Base-by-base conservation (phyloP, 1,284 basidiomycete genomes). In the Athelia psychrophila region DNA sequence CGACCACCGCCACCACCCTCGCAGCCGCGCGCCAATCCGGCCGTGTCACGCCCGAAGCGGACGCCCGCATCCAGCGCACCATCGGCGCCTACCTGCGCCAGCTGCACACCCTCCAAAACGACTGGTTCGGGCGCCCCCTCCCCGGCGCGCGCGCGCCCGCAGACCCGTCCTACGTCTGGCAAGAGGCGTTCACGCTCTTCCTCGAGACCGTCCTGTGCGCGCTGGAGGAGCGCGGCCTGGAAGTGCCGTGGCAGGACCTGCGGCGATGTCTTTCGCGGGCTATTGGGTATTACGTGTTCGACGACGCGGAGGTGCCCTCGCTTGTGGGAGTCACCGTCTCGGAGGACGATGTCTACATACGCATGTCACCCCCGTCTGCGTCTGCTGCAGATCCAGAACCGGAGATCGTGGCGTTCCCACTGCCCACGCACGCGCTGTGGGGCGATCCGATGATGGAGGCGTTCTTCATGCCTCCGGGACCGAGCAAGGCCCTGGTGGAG, bases 401-500 rank as follows among this genome's bases (percentile, higher is more conserved):
- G 19, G 33, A 32, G 10, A 70, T 81, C 25, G 68, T 68, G 18
- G 75, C 73, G 27, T 69, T 83, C 49, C 66, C 80, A 1, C 80
- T 80, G 1, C 25, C 33, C 33, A 67, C 73, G 1, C 78, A 77
- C 56, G 80, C 83, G 9, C 55, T 88, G n/a, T 90, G 84, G 81
- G 87, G 85, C 19, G 88, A 90, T 61, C 88, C 86, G 5, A 65
- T 88, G 35, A 70, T 88, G 46, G 88, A 89, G 62, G 68, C 75
- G 9, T 74, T 81, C 57, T 83, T 89, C 65, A 58, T 80, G 27
- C 70, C 74, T 0, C 69, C 73, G 0, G 72, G 72, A 13, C 77
- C 79, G 12, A 78, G 70, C 40, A 56, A 55, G 22, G 80, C 81
- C 3, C 66, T 88, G 19, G 63, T 75, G 46, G 80, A 86, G 61